Evolutionary conservation across 2,329 filamentous ascomycete genomes (phyloP).

Genomic region (Aspergillus ustus): DNA sequence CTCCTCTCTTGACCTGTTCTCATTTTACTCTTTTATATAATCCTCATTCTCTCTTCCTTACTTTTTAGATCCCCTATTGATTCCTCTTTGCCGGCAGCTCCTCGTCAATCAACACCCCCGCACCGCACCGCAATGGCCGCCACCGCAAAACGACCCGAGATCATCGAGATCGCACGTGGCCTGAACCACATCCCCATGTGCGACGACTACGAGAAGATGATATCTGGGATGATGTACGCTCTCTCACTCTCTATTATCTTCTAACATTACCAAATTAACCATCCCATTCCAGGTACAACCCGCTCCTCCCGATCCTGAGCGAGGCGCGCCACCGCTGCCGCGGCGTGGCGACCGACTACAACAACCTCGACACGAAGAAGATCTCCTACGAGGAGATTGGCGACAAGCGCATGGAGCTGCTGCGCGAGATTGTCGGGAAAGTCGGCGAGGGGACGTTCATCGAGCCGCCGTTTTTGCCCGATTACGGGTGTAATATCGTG

Average conservation of each 20-base stretch:
- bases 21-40: too few species aligned
- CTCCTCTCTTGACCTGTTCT: too few species aligned
- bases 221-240: slow-evolving; percentile 41
- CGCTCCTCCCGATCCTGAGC: slow-evolving; percentile 28
- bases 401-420: slow-evolving; percentile 30
- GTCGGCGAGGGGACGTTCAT: slow-evolving; percentile 37
- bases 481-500: slow-evolving; percentile 39
- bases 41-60: too few species aligned
- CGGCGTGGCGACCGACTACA: slow-evolving; percentile 34
- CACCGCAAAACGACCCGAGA: slow-evolving; percentile 33
- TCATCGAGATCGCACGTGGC: slow-evolving; percentile 35
- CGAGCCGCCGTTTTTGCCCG: slow-evolving; percentile 37
- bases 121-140: slow-evolving; percentile 20
- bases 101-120: neutral
- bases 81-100: neutral
- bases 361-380: slow-evolving; percentile 32
- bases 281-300: slow-evolving; percentile 39
- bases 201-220: slow-evolving; percentile 43
- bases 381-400: slow-evolving; percentile 33
- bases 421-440: slow-evolving; percentile 33
- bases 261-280: too few species aligned
- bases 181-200: slow-evolving; percentile 33
- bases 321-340: slow-evolving; percentile 37
- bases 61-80: neutral
- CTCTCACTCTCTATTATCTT: too few species aligned